Evolutionary conservation across 2,329 filamentous ascomycete species (phyloP).

Genomic region (Xylariomycetidae sp.): DNA sequence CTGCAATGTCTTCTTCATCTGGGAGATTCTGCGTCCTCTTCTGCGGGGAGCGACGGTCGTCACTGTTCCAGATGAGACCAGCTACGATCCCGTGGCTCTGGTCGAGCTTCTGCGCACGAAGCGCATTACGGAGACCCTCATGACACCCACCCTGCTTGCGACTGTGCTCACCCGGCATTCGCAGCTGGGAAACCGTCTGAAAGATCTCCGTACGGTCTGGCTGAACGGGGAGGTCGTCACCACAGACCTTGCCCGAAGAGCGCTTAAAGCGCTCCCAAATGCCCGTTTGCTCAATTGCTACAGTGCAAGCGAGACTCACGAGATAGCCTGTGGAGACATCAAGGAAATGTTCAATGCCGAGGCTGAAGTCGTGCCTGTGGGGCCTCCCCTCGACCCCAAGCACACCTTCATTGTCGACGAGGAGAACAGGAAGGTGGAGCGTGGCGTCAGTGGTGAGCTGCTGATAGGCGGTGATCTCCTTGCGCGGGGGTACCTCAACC

Average conservation of each 20-base stretch:
- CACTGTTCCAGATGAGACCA: slow-evolving; percentile 67
- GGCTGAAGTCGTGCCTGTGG: slow-evolving; percentile 65
- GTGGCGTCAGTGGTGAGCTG: slow-evolving; percentile 63
- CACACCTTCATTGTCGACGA: slow-evolving; percentile 70
- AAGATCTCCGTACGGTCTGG: slow-evolving; percentile 66
- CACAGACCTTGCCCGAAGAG: slow-evolving; percentile 65
- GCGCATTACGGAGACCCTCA: slow-evolving; percentile 71
- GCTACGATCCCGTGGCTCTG: slow-evolving; percentile 70
- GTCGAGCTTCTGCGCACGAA: slow-evolving; percentile 63
- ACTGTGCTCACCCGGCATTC: slow-evolving; percentile 67
- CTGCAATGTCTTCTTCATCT: slow-evolving; percentile 85
- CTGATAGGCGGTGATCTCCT: slow-evolving; percentile 69
- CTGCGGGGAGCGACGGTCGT: slow-evolving; percentile 71
- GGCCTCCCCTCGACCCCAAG: slow-evolving; percentile 59
- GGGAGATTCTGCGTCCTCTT: slow-evolving; percentile 75
- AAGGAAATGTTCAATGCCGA: slow-evolving; percentile 58
- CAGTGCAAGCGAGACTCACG: slow-evolving; percentile 76
- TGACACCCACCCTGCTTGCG: slow-evolving; percentile 74
- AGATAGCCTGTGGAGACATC: slow-evolving; percentile 73
- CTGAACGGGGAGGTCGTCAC: slow-evolving; percentile 80
- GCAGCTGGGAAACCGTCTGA: slow-evolving; percentile 56
- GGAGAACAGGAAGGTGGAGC: slow-evolving; percentile 55
- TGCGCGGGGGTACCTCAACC: slow-evolving; percentile 71
- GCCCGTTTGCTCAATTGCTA: slow-evolving; percentile 72
- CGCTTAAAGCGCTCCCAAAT: slow-evolving; percentile 60